Evolutionary conservation across 2,329 filamentous ascomycete genomes (phyloP).

Genomic region (Sporothrix luriei): DNA sequence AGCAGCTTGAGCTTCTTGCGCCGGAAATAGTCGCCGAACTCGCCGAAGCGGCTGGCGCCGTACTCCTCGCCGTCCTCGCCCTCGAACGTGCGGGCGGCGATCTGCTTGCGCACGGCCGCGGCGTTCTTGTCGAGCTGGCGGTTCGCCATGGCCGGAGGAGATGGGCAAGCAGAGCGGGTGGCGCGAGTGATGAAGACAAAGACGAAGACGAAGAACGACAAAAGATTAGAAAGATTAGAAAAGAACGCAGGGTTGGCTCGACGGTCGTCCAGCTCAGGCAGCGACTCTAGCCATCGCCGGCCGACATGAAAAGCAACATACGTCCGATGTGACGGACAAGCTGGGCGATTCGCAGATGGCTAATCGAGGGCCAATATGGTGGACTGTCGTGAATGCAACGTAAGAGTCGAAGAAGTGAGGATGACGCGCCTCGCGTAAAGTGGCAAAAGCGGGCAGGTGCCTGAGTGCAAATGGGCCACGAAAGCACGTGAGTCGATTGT

Average conservation of each 20-base stretch:
- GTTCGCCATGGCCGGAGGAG: conserved; percentile 55
- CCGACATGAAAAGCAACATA: conserved; percentile 14
- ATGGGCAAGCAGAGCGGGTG: background rate
- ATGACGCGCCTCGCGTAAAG: conserved; percentile 33
- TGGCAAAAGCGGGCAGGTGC: conserved; percentile 28
- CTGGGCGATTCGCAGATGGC: background rate
- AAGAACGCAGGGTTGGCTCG: background rate
- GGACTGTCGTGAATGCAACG: background rate
- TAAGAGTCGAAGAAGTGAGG: conserved; percentile 13
- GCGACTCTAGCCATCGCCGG: conserved; percentile 25
- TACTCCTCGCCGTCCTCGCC: conserved; percentile 91
- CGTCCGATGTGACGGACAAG: conserved; percentile 1
- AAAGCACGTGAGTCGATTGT: conserved; percentile 34
- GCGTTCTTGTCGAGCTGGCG: conserved; percentile 64
- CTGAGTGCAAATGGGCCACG: conserved; percentile 28
- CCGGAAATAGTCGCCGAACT: conserved; percentile 88
- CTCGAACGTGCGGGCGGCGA: conserved; percentile 69
- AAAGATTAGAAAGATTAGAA: background rate
- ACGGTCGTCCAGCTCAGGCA: background rate
- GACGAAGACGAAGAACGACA: background rate
- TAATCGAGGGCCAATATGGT: background rate
- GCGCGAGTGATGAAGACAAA: no score
- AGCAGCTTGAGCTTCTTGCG: conserved; percentile 97
- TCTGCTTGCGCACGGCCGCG: conserved; percentile 62
- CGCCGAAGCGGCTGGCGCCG: conserved; percentile 80